A percentile compares a stretch with the other conserved stretches of the same genome.
Conservation (phyloP, 306 rosid species). For the Senna tora region DNA sequence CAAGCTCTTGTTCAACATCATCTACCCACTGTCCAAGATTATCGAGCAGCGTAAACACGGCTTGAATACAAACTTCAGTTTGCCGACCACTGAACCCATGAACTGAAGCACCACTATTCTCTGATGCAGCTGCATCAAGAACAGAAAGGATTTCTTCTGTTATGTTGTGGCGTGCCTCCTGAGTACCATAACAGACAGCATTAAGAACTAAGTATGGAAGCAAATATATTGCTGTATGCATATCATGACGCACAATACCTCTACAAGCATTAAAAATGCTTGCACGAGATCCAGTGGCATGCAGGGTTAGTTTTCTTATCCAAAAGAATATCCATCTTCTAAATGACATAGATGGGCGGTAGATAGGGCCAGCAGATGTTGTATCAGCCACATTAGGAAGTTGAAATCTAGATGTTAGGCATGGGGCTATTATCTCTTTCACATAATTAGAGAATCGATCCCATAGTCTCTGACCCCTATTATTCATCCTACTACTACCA, state of each 20-base stretch:
- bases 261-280: slow-evolving; percentile 88
- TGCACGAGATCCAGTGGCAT: slow-evolving; percentile 95
- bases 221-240: slow-evolving; percentile 86
- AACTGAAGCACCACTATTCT: slow-evolving; percentile 74
- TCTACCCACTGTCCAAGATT: slow-evolving; percentile 98
- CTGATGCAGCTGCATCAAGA: slow-evolving; percentile 89
- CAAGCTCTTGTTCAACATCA: slow-evolving; percentile 84
- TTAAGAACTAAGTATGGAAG: slow-evolving; percentile 94
- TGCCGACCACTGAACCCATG: slow-evolving; percentile 77
- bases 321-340: slow-evolving; percentile 89
- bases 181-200: slow-evolving; percentile 90
- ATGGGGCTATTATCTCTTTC: slow-evolving; percentile 96
- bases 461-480: slow-evolving; percentile 94
- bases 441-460: slow-evolving; percentile 90
- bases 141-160: slow-evolving; percentile 84
- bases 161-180: slow-evolving; percentile 82
- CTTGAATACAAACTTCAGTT: slow-evolving; percentile 93
- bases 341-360: slow-evolving; percentile 79
- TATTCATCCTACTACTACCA: slow-evolving; percentile 55
- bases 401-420: slow-evolving; percentile 91
- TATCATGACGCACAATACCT: slow-evolving; percentile 93
- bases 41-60: slow-evolving; percentile 97
- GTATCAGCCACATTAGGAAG: slow-evolving; percentile 76
- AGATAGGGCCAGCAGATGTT: slow-evolving; percentile 69
- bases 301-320: slow-evolving; percentile 78